phyloP scores from a whole-genome alignment of 176 grass and related monocot genomes.

The Carex pumila region DNA sequence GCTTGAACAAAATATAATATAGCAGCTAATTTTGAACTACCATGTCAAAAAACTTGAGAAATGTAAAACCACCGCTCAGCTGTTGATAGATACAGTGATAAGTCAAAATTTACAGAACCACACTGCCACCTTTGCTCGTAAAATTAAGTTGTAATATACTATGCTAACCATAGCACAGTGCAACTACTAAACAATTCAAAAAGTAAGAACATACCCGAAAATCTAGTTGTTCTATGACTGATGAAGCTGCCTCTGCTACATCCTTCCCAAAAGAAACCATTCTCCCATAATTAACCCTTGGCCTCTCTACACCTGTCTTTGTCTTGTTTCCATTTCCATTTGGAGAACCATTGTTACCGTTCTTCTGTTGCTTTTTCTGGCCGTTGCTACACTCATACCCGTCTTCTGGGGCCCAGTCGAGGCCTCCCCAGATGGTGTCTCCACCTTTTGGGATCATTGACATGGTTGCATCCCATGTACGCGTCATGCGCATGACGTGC shows the following conservation, averaged over 20 bases:
- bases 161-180: background rate
- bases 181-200: background rate
- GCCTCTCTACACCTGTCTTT: conserved; percentile 24
- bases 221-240: conserved; percentile 64
- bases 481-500: conserved; percentile 96
- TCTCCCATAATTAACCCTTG: conserved; percentile 70
- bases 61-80: background rate
- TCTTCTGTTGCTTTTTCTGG: conserved; percentile 53
- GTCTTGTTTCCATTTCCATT: conserved; percentile 26
- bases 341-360: conserved; percentile 41
- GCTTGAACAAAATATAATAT: background rate
- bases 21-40: background rate
- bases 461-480: conserved; percentile 98
- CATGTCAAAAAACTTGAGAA: background rate
- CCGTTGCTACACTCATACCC: conserved; percentile 42
- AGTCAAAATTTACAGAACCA: background rate
- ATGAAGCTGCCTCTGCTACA: conserved; percentile 48
- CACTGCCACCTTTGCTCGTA: background rate
- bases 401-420: conserved; percentile 84
- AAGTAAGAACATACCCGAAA: conserved; percentile 63
- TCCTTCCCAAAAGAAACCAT: conserved; percentile 85
- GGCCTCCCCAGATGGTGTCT: conserved; percentile 88
- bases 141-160: background rate
- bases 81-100: background rate
- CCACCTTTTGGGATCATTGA: conserved; percentile 99